Percentiles rank a stretch among this genome's conserved stretches.
These are phyloP conservation scores for Pseudonitzschia delicatissima DNA, from an alignment of 108 stramenopile species.

Conservation along the genomic window DNA sequence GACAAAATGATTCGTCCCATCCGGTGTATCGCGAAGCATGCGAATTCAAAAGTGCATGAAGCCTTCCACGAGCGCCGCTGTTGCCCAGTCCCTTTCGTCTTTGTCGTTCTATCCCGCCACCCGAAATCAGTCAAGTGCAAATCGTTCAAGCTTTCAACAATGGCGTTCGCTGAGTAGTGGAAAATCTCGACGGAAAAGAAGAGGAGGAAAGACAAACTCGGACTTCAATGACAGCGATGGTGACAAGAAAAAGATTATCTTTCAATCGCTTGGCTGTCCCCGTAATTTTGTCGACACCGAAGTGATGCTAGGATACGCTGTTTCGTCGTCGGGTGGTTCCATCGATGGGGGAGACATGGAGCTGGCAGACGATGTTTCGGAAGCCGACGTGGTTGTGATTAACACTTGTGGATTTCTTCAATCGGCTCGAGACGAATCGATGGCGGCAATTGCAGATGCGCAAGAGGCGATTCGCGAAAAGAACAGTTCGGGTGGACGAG, in stretches of 20 bases:
- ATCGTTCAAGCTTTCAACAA: too few species aligned
- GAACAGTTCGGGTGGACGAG: neutral
- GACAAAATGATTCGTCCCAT: too few species aligned
- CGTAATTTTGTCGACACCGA: conserved; percentile 54
- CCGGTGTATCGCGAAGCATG: too few species aligned
- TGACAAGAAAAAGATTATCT: conserved; percentile 33
- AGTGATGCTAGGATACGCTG: conserved; percentile 39
- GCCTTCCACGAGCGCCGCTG: too few species aligned
- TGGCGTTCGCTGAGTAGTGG: too few species aligned
- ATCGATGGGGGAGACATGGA: conserved; percentile 17
- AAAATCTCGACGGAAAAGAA: neutral
- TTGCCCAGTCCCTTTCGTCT: too few species aligned
- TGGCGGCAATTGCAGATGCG: conserved; percentile 20
- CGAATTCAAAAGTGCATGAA: too few species aligned
- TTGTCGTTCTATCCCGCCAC: too few species aligned
- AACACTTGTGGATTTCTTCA: conserved; percentile 51
- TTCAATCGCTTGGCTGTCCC: conserved; percentile 48
- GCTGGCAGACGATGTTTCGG: conserved; percentile 14
- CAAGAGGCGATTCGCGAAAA: conserved; percentile 18
- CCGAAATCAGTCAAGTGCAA: too few species aligned
- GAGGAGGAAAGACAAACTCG: neutral
- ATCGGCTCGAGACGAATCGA: conserved; percentile 42
- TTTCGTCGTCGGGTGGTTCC: conserved; percentile 3
- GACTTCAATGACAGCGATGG: neutral
- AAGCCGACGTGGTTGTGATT: conserved; percentile 40